Evolutionary conservation across 1,284 basidiomycete genomes (phyloP), one percentile per base, ranked within the genome.

Genomic region (Hemileia vastatrix): DNA sequence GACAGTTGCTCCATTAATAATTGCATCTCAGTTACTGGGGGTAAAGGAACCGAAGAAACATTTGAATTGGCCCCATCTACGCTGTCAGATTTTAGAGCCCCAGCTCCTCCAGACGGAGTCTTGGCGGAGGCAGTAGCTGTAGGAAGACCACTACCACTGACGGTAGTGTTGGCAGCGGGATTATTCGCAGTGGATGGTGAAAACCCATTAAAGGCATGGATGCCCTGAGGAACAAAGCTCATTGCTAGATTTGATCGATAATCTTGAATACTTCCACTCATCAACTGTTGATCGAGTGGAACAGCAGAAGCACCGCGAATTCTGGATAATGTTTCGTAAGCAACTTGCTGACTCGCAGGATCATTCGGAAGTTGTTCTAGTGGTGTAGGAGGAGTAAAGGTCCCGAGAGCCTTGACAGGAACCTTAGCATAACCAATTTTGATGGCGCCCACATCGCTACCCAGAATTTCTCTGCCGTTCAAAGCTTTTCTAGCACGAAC

Each of bases 341-440:
- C 67, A 3, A 62, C 40, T 11, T 54, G 40, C 24, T 66, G 54
- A 50, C 64, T 50, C 9, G 64, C 63, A 9, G 32, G 36, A 15
- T 52, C 36, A 43, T 48, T 50, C 9, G 68, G 86, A 87, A 84
- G 67, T 85, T 85, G 48, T 23, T 52, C 47, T 33, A 36, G 43
- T 54, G 36, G 56, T 23, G 45, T 48, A 11, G 13, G 15, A 33
- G 54, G 50, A 23, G 61, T 54, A 50, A 64, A 64, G 23, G 36
- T 53, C 13, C 79, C 60, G 19, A 64, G 55, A 18, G 61, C 57
- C 54, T 90, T 91, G 68, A 90, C 88, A 5, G 91, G 92, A 2
- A 94, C 92, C 72, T 92, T 91, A 56, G 93, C 93, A 73, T 92
- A 98, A 1, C 93, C 94, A 66, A 97, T 95, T 49, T 90, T 86